Evolutionary conservation across 441 rosid species (phyloP).

Genomic region (Croton setiger): DNA sequence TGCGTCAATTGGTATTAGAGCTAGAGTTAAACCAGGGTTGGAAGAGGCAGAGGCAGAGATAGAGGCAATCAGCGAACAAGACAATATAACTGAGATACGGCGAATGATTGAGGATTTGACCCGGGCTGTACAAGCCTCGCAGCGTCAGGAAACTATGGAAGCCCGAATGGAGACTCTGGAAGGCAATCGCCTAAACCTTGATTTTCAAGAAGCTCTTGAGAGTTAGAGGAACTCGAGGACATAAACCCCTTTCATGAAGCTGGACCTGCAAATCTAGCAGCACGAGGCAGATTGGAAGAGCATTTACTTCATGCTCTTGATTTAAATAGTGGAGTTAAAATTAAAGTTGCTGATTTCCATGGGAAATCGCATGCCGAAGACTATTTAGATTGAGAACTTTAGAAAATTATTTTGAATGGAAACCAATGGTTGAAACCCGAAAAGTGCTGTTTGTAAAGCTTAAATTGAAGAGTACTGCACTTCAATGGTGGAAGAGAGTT

Average conservation of each 20-base stretch:
- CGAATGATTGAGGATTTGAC: background rate
- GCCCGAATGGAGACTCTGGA: background rate
- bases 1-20: no score
- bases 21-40: background rate
- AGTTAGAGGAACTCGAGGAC: background rate
- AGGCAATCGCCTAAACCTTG: background rate
- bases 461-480: conserved; percentile 10
- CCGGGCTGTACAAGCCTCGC: background rate
- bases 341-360: no score
- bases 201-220: background rate
- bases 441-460: conserved; percentile 7
- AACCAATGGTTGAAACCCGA: background rate
- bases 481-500: conserved; percentile 17
- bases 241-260: background rate
- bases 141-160: background rate
- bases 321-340: no score
- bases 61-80: no score
- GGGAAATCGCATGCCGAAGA: background rate
- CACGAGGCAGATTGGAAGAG: no score
- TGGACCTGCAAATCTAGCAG: background rate
- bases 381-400: conserved; percentile 9
- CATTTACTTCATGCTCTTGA: no score
- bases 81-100: no score
- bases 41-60: background rate
- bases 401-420: conserved; percentile 8